Percentiles rank a stretch among this genome's conserved stretches.
phyloP scores from a whole-genome alignment of 2,329 filamentous ascomycete genomes.

The Aureobasidium melanogenum region DNA sequence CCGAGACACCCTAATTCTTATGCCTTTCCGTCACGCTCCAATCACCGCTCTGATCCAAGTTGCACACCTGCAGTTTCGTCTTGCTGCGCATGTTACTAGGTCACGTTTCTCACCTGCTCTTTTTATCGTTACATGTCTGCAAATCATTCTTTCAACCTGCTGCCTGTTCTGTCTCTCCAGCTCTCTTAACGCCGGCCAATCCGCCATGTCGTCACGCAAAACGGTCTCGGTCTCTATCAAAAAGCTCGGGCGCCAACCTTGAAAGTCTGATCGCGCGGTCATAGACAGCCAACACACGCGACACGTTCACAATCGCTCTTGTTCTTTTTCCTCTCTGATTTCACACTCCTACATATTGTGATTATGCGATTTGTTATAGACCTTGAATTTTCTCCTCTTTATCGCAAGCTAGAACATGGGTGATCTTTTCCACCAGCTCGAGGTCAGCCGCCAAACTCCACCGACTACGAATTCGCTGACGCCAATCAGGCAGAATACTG shows the following conservation, averaged over 20 bases:
- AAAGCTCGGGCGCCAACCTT: constrained; percentile 5
- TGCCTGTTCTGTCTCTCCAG: not conserved
- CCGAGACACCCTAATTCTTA: not conserved
- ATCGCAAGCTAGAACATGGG: constrained; percentile 13
- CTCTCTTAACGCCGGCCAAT: not conserved
- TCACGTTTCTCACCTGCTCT: not conserved
- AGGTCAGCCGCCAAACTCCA: constrained; percentile 9
- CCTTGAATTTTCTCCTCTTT: not conserved
- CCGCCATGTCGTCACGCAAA: not conserved
- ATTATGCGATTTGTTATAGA: constrained; percentile 13
- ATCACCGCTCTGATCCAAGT: not conserved
- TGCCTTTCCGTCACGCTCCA: not conserved
- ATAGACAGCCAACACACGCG: constrained; percentile 5
- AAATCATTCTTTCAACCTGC: not conserved
- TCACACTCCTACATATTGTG: not conserved
- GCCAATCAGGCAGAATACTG: constrained; percentile 56
- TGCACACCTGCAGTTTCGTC: not conserved
- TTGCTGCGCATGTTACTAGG: not conserved
- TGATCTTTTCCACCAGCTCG: constrained; percentile 13
- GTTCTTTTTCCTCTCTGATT: not conserved
- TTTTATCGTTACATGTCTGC: not conserved
- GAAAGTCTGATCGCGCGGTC: constrained; percentile 6
- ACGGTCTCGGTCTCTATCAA: not conserved
- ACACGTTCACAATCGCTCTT: not conserved
- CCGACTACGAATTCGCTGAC: not conserved